Percentiles rank a stretch among this genome's conserved stretches.
Conservation (phyloP, 371 early-diverging fungal species). For the Synchytrium microbalum region DNA sequence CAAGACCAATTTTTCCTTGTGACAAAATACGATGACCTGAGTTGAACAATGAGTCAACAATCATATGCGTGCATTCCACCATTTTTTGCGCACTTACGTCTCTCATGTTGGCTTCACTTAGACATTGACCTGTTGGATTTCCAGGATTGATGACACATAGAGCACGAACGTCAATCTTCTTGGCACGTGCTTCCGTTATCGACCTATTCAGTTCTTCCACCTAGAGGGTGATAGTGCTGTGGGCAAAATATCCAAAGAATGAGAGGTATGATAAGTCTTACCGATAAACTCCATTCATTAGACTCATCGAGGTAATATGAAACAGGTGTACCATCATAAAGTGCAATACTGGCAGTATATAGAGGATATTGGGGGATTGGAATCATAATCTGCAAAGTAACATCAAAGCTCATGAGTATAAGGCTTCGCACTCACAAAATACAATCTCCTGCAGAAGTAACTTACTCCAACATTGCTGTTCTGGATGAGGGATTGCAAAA, state of each 20-base stretch:
- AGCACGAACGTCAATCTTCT: slow-evolving; percentile 82
- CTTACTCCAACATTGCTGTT: slow-evolving; percentile 65
- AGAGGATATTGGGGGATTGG: slow-evolving; percentile 98
- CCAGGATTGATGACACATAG: slow-evolving; percentile 96
- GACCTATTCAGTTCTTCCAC: slow-evolving; percentile 49
- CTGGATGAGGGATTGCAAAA: slow-evolving; percentile 73
- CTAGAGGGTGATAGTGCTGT: background rate
- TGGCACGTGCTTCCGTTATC: slow-evolving; percentile 55
- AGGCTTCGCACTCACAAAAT: slow-evolving; percentile 1
- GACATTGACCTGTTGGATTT: slow-evolving; percentile 93
- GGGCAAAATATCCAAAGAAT: background rate
- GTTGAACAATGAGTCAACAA: background rate
- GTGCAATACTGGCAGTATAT: slow-evolving; percentile 89
- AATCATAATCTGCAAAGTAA: slow-evolving; percentile 68
- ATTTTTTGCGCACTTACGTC: slow-evolving; percentile 28
- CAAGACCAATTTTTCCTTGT: slow-evolving; percentile 68
- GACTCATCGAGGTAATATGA: slow-evolving; percentile 87
- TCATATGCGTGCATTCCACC: background rate
- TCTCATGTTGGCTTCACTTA: slow-evolving; percentile 70
- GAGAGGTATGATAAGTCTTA: slow-evolving; percentile 12
- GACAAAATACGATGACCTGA: slow-evolving; percentile 75
- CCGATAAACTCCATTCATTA: slow-evolving; percentile 72
- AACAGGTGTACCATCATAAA: slow-evolving; percentile 73
- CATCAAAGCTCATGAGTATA: background rate
- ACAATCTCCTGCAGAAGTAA: background rate